These are phyloP conservation scores for Exophiala sideris DNA, from an alignment of 2,329 filamentous ascomycete species.

Conservation along the genomic window DNA sequence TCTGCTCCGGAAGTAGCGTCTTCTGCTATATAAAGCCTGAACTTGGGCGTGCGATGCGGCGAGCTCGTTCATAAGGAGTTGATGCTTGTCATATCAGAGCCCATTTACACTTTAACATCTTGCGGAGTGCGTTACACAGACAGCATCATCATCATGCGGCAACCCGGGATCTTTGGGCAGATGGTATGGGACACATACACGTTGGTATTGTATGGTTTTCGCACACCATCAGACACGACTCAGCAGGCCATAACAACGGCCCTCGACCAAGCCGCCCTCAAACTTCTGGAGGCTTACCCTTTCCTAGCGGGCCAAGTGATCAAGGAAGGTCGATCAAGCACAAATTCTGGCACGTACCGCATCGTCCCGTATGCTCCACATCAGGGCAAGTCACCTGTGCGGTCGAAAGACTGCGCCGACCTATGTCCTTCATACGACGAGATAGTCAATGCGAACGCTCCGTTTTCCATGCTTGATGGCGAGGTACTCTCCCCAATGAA, in stretches of 20 bases:
- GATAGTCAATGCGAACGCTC: conserved; percentile 27
- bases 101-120: no score
- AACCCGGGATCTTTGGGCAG: conserved; percentile 10
- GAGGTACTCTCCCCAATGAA: conserved; percentile 30
- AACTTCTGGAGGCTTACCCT: conserved; percentile 4
- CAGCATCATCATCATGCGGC: conserved; percentile 4
- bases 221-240: background rate
- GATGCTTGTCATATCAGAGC: no score
- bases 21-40: no score
- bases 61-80: no score
- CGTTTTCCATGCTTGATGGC: conserved; percentile 34
- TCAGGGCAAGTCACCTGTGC: conserved; percentile 21
- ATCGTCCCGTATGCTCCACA: conserved; percentile 23
- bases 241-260: background rate
- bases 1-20: no score
- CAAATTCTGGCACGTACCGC: conserved; percentile 12
- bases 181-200: conserved; percentile 9
- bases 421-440: conserved; percentile 22
- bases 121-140: background rate
- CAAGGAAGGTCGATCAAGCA: conserved; percentile 11
- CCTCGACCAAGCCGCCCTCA: conserved; percentile 7
- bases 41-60: no score
- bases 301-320: conserved; percentile 9
- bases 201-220: conserved; percentile 4
- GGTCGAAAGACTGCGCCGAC: conserved; percentile 24